These are phyloP conservation scores for Chaetomium olivaceum DNA, from an alignment of 2,329 filamentous ascomycete species.

Conservation along the genomic window DNA sequence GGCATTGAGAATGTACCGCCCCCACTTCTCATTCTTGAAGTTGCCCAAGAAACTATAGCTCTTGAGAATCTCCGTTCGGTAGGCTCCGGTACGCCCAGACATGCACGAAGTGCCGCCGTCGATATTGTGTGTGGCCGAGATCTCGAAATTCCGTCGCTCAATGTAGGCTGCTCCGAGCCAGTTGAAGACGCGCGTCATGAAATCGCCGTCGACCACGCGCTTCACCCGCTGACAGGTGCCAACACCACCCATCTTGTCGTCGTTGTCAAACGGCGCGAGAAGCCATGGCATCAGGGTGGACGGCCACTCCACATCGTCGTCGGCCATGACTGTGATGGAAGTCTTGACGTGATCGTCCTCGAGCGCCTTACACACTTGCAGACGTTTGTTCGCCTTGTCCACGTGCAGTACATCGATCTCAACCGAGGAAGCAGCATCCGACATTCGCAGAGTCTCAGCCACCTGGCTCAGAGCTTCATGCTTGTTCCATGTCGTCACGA, in stretches of 20 bases:
- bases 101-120: constrained; percentile 97
- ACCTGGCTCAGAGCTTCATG: constrained; percentile 67
- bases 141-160: constrained; percentile 93
- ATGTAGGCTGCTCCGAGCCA: constrained; percentile 92
- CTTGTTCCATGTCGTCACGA: constrained; percentile 86
- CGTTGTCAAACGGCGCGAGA: constrained; percentile 80
- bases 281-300: constrained; percentile 85
- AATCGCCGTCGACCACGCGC: constrained; percentile 64
- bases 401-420: constrained; percentile 71
- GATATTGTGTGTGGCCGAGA: constrained; percentile 90
- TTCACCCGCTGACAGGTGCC: constrained; percentile 87
- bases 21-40: constrained; percentile 90
- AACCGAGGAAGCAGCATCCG: constrained; percentile 47
- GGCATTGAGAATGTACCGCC: constrained; percentile 85
- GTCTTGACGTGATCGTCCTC: constrained; percentile 71
- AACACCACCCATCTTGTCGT: constrained; percentile 80
- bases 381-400: constrained; percentile 88
- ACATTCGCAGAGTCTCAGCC: constrained; percentile 55
- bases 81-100: constrained; percentile 90
- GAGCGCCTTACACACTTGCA: constrained; percentile 89
- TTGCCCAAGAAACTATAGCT: constrained; percentile 82
- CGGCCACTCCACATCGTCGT: constrained; percentile 95
- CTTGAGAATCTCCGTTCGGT: constrained; percentile 83
- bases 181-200: constrained; percentile 70
- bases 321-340: constrained; percentile 84